phyloP scores from a whole-genome alignment of 2,329 filamentous ascomycete genomes.

The Rosellinia necatrix region DNA sequence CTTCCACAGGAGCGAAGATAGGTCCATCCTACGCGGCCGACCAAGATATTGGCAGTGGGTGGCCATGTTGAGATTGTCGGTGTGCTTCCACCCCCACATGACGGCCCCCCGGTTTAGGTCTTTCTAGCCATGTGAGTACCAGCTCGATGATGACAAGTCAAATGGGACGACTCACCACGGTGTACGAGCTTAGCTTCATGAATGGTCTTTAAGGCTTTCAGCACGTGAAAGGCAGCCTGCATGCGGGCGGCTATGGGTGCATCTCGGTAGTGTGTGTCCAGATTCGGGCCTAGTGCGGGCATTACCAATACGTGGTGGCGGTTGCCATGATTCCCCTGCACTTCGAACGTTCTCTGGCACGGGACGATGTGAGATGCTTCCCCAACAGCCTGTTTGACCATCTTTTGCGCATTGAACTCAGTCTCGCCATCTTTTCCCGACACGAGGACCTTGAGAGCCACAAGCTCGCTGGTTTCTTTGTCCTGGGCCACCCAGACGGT shows the following conservation, averaged over 20 bases:
- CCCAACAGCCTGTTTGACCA: background rate
- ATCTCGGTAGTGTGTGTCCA: background rate
- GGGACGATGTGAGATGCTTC: background rate
- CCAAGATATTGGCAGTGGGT: background rate
- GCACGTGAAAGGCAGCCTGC: background rate
- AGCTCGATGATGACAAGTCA: background rate
- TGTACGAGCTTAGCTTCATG: background rate
- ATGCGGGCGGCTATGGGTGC: background rate
- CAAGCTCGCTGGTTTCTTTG: background rate
- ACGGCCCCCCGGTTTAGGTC: background rate
- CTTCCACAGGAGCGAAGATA: background rate
- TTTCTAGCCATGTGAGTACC: too few species aligned
- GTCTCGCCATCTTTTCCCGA: background rate
- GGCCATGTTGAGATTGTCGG: background rate
- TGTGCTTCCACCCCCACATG: background rate
- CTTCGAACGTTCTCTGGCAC: background rate
- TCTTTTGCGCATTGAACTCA: background rate
- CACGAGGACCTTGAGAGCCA: background rate
- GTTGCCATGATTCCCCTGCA: background rate
- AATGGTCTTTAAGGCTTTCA: background rate
- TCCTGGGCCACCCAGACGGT: background rate
- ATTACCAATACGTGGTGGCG: background rate
- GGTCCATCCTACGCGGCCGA: background rate
- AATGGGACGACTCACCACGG: background rate
- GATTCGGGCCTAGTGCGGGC: background rate